phyloP scores from a whole-genome alignment of 2,329 filamentous ascomycete genomes.

The Ascochyta clinopodiicola region DNA sequence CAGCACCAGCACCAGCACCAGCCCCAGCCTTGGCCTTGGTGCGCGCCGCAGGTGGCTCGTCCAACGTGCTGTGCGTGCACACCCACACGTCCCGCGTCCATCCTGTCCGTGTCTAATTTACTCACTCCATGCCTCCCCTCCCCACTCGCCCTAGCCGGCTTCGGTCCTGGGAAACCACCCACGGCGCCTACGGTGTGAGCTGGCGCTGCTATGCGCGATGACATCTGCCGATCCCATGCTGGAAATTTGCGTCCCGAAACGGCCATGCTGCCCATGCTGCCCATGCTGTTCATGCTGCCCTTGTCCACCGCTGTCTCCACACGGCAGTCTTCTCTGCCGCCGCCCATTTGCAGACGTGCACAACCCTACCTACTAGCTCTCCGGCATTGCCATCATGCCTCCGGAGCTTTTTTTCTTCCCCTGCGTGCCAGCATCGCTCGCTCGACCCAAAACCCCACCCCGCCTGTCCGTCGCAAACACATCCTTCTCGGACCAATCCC shows the following conservation, averaged over 20 bases:
- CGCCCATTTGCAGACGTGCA: slow-evolving; percentile 16
- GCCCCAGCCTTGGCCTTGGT: slow-evolving; percentile 11
- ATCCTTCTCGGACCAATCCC: slow-evolving; percentile 37
- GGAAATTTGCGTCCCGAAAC: slow-evolving; percentile 26
- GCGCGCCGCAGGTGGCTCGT: slow-evolving; percentile 36
- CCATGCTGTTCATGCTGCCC: slow-evolving; percentile 16
- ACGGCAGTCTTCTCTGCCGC: slow-evolving; percentile 20
- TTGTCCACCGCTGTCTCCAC: slow-evolving; percentile 28
- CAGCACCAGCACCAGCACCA: not conserved
- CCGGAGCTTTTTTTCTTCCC: slow-evolving; percentile 28
- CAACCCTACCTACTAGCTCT: slow-evolving; percentile 11
- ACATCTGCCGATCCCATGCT: slow-evolving; percentile 35
- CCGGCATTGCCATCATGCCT: slow-evolving; percentile 26
- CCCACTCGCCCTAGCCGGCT: slow-evolving; percentile 26
- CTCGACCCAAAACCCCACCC: slow-evolving; percentile 30
- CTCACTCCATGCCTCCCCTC: slow-evolving; percentile 22
- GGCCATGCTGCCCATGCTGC: slow-evolving; percentile 12
- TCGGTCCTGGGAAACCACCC: slow-evolving; percentile 22
- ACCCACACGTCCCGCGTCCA: slow-evolving; percentile 17
- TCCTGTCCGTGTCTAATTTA: slow-evolving; percentile 32
- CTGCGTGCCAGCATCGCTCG: slow-evolving; percentile 34
- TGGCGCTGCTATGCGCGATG: slow-evolving; percentile 40
- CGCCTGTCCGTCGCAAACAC: slow-evolving; percentile 30
- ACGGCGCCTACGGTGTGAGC: slow-evolving; percentile 36
- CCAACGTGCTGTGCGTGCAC: not conserved